A percentile compares a stretch with the other conserved stretches of the same genome.
Conservation (phyloP, 164 flowering plant genomes). For the Aristolochia californica region DNA sequence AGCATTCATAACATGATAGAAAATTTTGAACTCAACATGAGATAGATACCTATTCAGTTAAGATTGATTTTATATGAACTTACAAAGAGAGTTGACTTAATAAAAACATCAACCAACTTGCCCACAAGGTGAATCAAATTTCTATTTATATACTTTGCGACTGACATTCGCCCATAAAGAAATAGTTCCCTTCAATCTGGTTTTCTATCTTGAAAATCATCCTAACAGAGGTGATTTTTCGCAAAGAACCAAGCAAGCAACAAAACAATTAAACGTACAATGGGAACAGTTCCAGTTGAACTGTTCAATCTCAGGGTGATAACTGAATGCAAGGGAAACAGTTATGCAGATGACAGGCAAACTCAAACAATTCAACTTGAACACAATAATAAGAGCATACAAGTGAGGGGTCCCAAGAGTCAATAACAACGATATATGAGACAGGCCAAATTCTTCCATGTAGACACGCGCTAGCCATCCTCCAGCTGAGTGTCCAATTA, state of each 20-base stretch:
- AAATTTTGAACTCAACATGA: neutral
- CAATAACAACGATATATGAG: slow-evolving; percentile 60
- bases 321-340: neutral
- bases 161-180: too few species aligned
- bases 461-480: slow-evolving; percentile 97
- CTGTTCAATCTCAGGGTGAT: too few species aligned
- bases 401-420: slow-evolving; percentile 90
- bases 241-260: too few species aligned
- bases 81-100: too few species aligned
- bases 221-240: too few species aligned
- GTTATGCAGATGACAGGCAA: neutral
- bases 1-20: neutral
- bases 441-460: slow-evolving; percentile 75
- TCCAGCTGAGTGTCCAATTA: slow-evolving; percentile 95
- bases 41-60: neutral
- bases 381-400: slow-evolving; percentile 26
- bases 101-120: too few species aligned
- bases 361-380: neutral
- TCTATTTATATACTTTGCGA: too few species aligned
- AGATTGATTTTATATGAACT: neutral
- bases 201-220: too few species aligned
- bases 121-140: too few species aligned
- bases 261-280: too few species aligned
- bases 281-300: too few species aligned
- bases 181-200: too few species aligned